Evolutionary conservation across 2,329 filamentous ascomycete species (phyloP).

Genomic region (Ophiognomonia clavigignenti-juglandacearum): DNA sequence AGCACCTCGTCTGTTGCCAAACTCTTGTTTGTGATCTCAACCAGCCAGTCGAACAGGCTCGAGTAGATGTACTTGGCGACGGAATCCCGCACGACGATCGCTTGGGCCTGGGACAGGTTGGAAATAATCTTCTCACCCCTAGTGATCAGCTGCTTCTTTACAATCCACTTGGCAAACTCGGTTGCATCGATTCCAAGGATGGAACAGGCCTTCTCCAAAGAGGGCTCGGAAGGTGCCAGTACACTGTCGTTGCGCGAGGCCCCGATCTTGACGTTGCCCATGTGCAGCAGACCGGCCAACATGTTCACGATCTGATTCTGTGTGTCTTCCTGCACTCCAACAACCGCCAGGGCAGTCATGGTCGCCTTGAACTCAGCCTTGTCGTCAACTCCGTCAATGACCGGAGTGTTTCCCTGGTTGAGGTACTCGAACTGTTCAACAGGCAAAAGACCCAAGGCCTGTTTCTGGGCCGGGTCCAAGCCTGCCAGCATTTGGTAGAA

Average conservation of each 20-base stretch:
- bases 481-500: constrained; percentile 97
- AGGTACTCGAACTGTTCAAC: constrained; percentile 93
- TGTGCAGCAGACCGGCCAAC: constrained; percentile 83
- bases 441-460: constrained; percentile 72
- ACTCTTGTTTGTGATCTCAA: constrained; percentile 92
- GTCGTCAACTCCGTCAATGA: constrained; percentile 93
- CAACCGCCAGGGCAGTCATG: constrained; percentile 77
- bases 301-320: constrained; percentile 86
- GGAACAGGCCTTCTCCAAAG: constrained; percentile 72
- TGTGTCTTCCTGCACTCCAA: constrained; percentile 70
- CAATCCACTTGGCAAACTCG: constrained; percentile 95
- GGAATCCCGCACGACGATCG: constrained; percentile 89
- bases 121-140: constrained; percentile 97
- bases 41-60: constrained; percentile 96
- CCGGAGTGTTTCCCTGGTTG: constrained; percentile 87
- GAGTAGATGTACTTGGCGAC: constrained; percentile 99
- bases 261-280: constrained; percentile 95
- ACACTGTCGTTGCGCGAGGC: constrained; percentile 85
- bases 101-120: constrained; percentile 89
- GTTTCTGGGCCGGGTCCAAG: constrained; percentile 75
- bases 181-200: constrained; percentile 82
- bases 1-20: constrained; percentile 86
- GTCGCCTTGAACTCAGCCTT: constrained; percentile 90
- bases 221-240: constrained; percentile 73
- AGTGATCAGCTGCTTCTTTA: constrained; percentile 97